Conservation (phyloP, 140 eudicot genomes). For the Flaveria floridana region DNA sequence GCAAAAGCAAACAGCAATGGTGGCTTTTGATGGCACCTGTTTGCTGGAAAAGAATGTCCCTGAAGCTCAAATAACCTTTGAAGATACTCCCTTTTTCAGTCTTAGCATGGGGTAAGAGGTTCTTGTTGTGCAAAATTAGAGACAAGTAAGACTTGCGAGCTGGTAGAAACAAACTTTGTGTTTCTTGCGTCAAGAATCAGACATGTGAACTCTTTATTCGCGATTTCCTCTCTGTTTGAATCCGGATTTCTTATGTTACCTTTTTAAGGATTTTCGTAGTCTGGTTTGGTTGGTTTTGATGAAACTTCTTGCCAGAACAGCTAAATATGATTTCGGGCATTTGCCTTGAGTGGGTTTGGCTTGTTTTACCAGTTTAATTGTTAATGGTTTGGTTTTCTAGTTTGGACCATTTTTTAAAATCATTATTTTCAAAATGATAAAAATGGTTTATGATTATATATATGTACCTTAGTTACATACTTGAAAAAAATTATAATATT, state of each 20-base stretch:
- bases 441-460: too few species aligned
- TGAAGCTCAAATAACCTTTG: not conserved
- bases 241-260: too few species aligned
- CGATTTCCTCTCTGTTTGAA: not conserved
- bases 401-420: too few species aligned
- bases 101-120: not conserved
- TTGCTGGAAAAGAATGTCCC: constrained; percentile 58
- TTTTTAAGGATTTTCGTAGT: not conserved
- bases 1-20: constrained; percentile 52
- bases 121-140: not conserved
- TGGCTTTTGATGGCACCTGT: constrained; percentile 57
- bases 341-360: too few species aligned
- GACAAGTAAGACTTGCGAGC: too few species aligned
- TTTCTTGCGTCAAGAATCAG: not conserved
- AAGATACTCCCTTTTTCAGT: not conserved
- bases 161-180: not conserved
- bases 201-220: not conserved
- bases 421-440: too few species aligned
- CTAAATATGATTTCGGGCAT: not conserved
- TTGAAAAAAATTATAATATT: too few species aligned
- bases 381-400: too few species aligned
- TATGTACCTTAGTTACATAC: too few species aligned
- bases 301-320: not conserved
- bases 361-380: too few species aligned
- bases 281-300: not conserved